Evolutionary conservation across 192 early-diverging fungal species (phyloP).

Genomic region (Haplosporangium gracile): DNA sequence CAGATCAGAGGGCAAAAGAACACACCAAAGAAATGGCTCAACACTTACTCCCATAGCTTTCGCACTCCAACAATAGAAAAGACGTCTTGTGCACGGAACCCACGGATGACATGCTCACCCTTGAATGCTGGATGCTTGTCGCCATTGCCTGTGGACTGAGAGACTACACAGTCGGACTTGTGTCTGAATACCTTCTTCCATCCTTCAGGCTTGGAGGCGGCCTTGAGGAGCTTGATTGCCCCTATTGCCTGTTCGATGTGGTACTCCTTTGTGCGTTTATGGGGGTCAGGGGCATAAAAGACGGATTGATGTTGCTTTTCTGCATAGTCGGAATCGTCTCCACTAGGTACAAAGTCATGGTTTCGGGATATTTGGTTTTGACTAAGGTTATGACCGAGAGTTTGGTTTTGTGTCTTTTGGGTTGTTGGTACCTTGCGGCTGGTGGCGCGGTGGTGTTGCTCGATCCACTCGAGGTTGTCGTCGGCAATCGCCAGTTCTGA

Average conservation of each 20-base stretch:
- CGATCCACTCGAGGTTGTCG: constrained; percentile 39
- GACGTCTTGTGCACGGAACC: constrained; percentile 63
- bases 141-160: constrained; percentile 57
- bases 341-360: constrained; percentile 20
- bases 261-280: constrained; percentile 44
- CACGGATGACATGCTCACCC: constrained; percentile 62
- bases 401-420: neutral
- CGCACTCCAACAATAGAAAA: constrained; percentile 69
- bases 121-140: constrained; percentile 70
- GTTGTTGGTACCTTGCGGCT: neutral
- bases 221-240: constrained; percentile 62
- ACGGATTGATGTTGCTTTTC: constrained; percentile 30
- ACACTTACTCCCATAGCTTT: constrained; percentile 67
- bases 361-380: neutral
- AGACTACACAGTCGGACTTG: constrained; percentile 66
- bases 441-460: constrained; percentile 42
- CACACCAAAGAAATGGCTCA: neutral
- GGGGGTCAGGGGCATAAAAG: constrained; percentile 39
- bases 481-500: constrained; percentile 22
- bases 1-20: neutral
- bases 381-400: neutral
- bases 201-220: constrained; percentile 48
- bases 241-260: constrained; percentile 66
- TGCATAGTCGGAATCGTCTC: constrained; percentile 45
- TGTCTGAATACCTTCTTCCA: constrained; percentile 70